Evolutionary conservation across 768 basidiomycete species (phyloP), one percentile per base, ranked within the genome.

Genomic region (Kwoniella bestiolae): DNA sequence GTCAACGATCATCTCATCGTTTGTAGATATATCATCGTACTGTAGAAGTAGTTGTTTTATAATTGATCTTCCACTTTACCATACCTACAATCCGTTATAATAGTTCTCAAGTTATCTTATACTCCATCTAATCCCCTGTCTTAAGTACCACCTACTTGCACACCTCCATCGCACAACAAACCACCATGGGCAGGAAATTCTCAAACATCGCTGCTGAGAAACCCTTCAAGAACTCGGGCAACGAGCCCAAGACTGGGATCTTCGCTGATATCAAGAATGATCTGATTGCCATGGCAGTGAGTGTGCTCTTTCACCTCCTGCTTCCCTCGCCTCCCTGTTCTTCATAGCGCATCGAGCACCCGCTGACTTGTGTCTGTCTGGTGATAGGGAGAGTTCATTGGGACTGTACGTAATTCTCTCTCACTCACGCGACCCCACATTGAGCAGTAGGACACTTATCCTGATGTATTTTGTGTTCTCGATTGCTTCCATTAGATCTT

Each of bases 381-480:
- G 38, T 23, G 28, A 32, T 35, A 72, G 69, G 77, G 77, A 29
- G 77, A 79, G 59, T 79, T 79, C 45, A 61, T 79, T 32, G 77
- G 76, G 26, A 73, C 71, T 38, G 71, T 72, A 60, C 7, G 58
- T 63, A 21, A 9, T 6, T 28, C 29, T 41, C 38, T 41, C 38
- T 16, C 16, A 28, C 50, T 3, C 50, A n/a, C n/a, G n/a, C n/a
- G n/a, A n/a, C n/a, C n/a, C n/a, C n/a, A n/a, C n/a, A n/a, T n/a
- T n/a, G n/a, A n/a, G n/a, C n/a, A n/a, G n/a, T n/a, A n/a, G n/a
- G n/a, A 16, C 26, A 8, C 16, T 5, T 12, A 28, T 14, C n/a
- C 16, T 52, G 5, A 16, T 29, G 12, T 52, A 12, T 29, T 14
- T 52, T 26, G 8, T 28, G 46, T 31, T 8, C 14, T 6, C 8